Percentiles rank a stretch among this genome's conserved stretches.
These are phyloP conservation scores for Paspalum vaginatum DNA, from an alignment of 176 grass and related monocot species.

Conservation along the genomic window DNA sequence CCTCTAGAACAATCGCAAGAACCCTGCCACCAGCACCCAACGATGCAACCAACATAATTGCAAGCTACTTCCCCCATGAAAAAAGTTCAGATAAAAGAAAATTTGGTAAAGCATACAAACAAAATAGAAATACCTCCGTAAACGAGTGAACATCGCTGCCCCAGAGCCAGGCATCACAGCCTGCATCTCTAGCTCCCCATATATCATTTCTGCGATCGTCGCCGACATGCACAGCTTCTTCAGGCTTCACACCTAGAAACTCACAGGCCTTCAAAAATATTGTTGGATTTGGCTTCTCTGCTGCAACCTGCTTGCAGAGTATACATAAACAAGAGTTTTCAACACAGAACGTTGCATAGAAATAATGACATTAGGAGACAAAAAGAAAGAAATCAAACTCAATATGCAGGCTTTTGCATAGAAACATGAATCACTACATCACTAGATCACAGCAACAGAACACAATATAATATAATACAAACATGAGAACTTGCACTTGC, in stretches of 20 bases:
- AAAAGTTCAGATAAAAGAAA: constrained; percentile 11
- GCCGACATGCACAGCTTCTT: constrained; percentile 81
- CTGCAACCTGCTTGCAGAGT: constrained; percentile 55
- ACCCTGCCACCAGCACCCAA: background rate
- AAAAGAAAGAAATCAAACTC: background rate
- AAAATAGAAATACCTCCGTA: constrained; percentile 66
- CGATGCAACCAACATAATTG: background rate
- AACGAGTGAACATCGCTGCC: constrained; percentile 75
- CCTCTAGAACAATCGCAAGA: background rate
- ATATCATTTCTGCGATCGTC: constrained; percentile 84
- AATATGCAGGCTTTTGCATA: background rate
- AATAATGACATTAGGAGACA: background rate
- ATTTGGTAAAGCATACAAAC: background rate
- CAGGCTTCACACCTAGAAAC: constrained; percentile 67
- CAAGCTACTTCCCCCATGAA: background rate
- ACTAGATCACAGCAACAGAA: background rate
- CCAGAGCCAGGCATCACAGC: constrained; percentile 88
- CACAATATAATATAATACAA: background rate
- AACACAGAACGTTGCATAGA: background rate
- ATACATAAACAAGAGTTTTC: background rate
- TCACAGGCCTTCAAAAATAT: constrained; percentile 94
- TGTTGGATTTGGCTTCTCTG: constrained; percentile 87
- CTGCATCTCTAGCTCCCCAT: constrained; percentile 88
- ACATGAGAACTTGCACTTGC: background rate
- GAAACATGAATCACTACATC: background rate